A percentile compares a stretch with the other conserved stretches of the same genome.
Evolutionary conservation across 2,329 filamentous ascomycete genomes (phyloP).

Genomic region (Arthrobotrys sinensis): DNA sequence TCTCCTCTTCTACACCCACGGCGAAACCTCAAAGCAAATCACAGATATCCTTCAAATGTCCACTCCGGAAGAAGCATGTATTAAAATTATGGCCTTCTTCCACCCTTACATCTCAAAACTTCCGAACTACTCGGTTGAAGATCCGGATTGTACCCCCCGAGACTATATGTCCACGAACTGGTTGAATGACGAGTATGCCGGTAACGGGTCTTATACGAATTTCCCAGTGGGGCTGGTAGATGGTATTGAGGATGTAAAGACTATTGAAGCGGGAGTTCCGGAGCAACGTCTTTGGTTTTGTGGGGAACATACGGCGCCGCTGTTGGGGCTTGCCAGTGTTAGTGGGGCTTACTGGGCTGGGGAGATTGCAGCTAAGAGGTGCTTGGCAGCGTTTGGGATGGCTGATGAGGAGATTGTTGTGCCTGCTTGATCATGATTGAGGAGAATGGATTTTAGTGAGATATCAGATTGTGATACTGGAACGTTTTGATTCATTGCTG

Average conservation of each 20-base stretch:
- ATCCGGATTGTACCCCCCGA: constrained; percentile 75
- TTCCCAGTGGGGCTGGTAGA: constrained; percentile 82
- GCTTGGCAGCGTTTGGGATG: constrained; percentile 72
- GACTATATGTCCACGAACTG: constrained; percentile 81
- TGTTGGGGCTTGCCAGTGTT: constrained; percentile 87
- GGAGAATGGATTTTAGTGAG: not conserved
- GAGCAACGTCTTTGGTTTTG: constrained; percentile 85
- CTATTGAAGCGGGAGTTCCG: constrained; percentile 75
- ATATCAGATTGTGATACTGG: not conserved
- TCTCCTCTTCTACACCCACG: constrained; percentile 85
- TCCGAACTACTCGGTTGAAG: constrained; percentile 75
- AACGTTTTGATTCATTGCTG: too few relatives aligned
- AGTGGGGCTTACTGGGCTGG: constrained; percentile 95
- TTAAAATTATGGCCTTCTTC: constrained; percentile 75
- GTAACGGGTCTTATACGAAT: constrained; percentile 86
- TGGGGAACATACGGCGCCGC: constrained; percentile 91
- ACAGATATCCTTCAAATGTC: constrained; percentile 67
- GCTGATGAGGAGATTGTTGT: constrained; percentile 16
- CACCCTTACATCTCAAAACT: constrained; percentile 83
- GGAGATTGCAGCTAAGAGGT: constrained; percentile 79
- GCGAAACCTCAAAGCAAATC: constrained; percentile 74
- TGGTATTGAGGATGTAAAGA: constrained; percentile 80
- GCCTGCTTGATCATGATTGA: not conserved
- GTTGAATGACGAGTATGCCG: constrained; percentile 83
- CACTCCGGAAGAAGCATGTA: constrained; percentile 67